Evolutionary conservation across 2,329 filamentous ascomycete genomes (phyloP).

Genomic region (Cytospora paraplurivora): DNA sequence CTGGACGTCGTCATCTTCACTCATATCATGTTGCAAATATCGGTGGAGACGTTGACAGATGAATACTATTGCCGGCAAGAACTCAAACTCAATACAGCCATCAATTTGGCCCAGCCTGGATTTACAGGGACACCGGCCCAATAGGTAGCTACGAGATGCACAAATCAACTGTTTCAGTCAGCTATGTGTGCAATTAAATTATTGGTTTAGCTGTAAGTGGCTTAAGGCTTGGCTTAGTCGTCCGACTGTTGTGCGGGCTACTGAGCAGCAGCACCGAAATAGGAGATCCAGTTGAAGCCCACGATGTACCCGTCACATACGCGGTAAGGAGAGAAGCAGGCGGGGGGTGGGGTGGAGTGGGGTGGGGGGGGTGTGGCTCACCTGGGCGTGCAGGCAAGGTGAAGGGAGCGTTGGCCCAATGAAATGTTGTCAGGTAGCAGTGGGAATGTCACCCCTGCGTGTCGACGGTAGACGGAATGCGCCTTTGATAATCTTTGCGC

Average conservation of each 20-base stretch:
- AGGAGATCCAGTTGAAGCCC: constrained; percentile 12
- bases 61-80: constrained; percentile 25
- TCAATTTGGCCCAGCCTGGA: constrained; percentile 21
- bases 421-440: constrained; percentile 12
- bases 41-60: background rate
- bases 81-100: constrained; percentile 23
- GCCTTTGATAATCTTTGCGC: constrained; percentile 19
- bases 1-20: constrained; percentile 64
- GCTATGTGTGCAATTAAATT: background rate
- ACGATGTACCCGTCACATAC: constrained; percentile 3
- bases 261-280: background rate
- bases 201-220: background rate
- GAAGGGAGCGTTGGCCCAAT: constrained; percentile 11
- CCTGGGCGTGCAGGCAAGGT: constrained; percentile 12
- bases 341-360: too few species aligned
- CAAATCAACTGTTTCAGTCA: constrained; percentile 6
- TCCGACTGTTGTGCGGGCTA: background rate
- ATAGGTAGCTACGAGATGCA: background rate
- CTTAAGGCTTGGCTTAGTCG: background rate
- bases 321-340: background rate
- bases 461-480: constrained; percentile 20
- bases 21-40: constrained; percentile 37
- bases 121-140: constrained; percentile 5
- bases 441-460: constrained; percentile 17
- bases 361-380: constrained; percentile 7